phyloP scores from a whole-genome alignment of 495 filamentous ascomycete genomes.

The Geopyxis carbonaria region DNA sequence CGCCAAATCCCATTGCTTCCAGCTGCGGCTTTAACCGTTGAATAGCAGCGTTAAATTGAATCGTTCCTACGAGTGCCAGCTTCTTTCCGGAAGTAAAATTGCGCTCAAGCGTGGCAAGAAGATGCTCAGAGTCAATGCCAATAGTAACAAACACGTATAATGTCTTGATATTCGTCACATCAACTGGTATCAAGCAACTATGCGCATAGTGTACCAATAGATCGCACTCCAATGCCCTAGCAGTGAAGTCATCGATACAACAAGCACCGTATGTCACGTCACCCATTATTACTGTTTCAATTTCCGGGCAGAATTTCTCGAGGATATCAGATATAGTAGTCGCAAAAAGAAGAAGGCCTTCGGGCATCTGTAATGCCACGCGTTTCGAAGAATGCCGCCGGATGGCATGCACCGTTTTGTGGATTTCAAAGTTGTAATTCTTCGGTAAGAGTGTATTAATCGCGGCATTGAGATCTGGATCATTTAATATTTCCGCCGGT shows the following conservation, averaged over 20 bases:
- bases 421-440: constrained; percentile 97
- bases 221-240: constrained; percentile 83
- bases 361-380: constrained; percentile 88
- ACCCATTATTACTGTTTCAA: constrained; percentile 92
- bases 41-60: constrained; percentile 95
- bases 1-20: constrained; percentile 61
- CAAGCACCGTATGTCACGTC: constrained; percentile 98
- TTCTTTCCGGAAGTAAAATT: constrained; percentile 75
- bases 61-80: constrained; percentile 86
- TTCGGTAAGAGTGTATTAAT: constrained; percentile 60
- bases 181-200: constrained; percentile 86
- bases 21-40: constrained; percentile 61
- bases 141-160: constrained; percentile 98
- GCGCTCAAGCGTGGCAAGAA: constrained; percentile 69
- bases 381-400: constrained; percentile 56
- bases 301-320: constrained; percentile 78
- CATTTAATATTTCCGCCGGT: constrained; percentile 67
- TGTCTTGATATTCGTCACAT: constrained; percentile 85
- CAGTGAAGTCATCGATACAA: constrained; percentile 97
- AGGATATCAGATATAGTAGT: constrained; percentile 97
- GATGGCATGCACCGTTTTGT: constrained; percentile 91
- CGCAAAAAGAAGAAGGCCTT: constrained; percentile 86
- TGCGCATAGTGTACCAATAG: constrained; percentile 94
- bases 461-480: constrained; percentile 74
- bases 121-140: constrained; percentile 74